Conservation (phyloP, 1,284 basidiomycete species). For the Ustilago sp. region DNA sequence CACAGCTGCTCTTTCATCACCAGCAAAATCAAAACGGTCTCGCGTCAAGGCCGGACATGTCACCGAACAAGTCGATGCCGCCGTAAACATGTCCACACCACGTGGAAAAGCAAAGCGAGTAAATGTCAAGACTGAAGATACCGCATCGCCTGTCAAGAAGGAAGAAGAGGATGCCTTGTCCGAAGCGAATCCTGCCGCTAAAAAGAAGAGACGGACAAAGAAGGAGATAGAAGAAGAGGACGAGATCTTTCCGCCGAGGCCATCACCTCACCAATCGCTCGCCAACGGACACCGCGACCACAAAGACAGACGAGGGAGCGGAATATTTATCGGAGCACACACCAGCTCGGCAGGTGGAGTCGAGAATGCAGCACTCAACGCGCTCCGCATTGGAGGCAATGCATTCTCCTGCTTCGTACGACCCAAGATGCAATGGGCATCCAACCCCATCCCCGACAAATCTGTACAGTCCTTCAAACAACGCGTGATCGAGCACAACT, state of each 20-base stretch:
- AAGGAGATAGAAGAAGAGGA: slow-evolving; percentile 22
- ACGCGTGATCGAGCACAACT: slow-evolving; percentile 22
- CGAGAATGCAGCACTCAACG: slow-evolving; percentile 79
- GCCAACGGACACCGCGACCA: neutral
- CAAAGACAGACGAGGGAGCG: slow-evolving; percentile 23
- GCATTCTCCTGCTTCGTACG: slow-evolving; percentile 87
- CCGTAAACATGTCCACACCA: neutral
- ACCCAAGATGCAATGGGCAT: slow-evolving; percentile 83
- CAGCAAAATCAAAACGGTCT: slow-evolving; percentile 11
- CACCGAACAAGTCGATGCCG: neutral
- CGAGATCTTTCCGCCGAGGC: slow-evolving; percentile 28
- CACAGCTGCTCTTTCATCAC: neutral
- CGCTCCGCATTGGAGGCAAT: slow-evolving; percentile 76
- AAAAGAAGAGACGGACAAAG: slow-evolving; percentile 23
- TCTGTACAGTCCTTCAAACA: slow-evolving; percentile 70
- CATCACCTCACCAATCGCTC: neutral
- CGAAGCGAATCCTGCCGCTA: slow-evolving; percentile 5
- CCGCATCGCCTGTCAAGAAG: neutral
- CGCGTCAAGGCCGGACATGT: slow-evolving; percentile 15
- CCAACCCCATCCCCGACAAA: slow-evolving; percentile 74
- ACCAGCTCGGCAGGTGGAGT: slow-evolving; percentile 83
- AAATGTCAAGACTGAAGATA: slow-evolving; percentile 10
- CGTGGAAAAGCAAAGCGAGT: neutral
- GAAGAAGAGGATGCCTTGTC: neutral
- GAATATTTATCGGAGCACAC: slow-evolving; percentile 77